phyloP scores from a whole-genome alignment of 306 rosid genomes.

The Pterocarpus macrocarpus region DNA sequence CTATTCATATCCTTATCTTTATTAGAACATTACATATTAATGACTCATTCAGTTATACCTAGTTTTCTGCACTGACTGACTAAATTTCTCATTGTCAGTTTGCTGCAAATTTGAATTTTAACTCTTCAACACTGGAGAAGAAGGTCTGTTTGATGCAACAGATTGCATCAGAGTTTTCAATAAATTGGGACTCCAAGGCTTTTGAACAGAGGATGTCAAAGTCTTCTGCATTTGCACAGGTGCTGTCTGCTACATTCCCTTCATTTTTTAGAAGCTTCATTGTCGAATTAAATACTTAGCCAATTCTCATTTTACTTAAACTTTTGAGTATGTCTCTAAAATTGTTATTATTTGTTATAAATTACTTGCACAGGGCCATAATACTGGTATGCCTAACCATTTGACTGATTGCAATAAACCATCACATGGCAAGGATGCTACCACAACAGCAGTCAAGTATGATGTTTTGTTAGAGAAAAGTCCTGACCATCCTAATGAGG shows the following conservation, averaged over 20 bases:
- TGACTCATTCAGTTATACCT: constrained; percentile 21
- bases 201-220: constrained; percentile 80
- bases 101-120: constrained; percentile 75
- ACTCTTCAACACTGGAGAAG: constrained; percentile 78
- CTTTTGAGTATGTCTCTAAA: constrained; percentile 33
- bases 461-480: constrained; percentile 49
- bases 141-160: constrained; percentile 82
- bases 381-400: constrained; percentile 50
- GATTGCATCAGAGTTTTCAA: constrained; percentile 78
- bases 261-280: constrained; percentile 24
- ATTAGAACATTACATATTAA: constrained; percentile 19
- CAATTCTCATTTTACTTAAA: constrained; percentile 5
- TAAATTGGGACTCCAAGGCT: constrained; percentile 82
- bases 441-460: constrained; percentile 58
- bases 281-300: constrained; percentile 22
- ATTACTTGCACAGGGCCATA: constrained; percentile 63
- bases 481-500: constrained; percentile 40
- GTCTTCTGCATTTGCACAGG: constrained; percentile 67
- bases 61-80: constrained; percentile 44
- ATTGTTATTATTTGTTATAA: constrained; percentile 39
- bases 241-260: constrained; percentile 45
- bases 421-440: constrained; percentile 50
- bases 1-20: constrained; percentile 8
- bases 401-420: constrained; percentile 50
- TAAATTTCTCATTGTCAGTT: constrained; percentile 61